Percentiles rank a stretch among this genome's conserved stretches.
phyloP scores from a whole-genome alignment of 345 rosid genomes.

The Erysimum cheiranthoides region DNA sequence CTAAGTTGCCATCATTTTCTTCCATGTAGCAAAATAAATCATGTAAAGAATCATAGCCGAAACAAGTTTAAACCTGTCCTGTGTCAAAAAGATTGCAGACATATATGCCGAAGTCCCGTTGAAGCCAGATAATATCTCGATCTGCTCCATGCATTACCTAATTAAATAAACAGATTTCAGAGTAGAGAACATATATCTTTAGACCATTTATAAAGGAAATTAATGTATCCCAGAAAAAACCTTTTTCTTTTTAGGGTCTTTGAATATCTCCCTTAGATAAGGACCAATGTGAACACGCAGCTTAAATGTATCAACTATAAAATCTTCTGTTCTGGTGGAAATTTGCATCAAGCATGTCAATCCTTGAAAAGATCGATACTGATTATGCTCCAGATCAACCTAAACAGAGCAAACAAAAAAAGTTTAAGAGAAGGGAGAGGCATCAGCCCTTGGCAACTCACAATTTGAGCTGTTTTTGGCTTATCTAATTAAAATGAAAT shows the following conservation, averaged over 20 bases:
- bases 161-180: constrained; percentile 45
- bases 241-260: constrained; percentile 92
- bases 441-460: constrained; percentile 24
- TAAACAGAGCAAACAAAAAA: constrained; percentile 44
- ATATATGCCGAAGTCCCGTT: constrained; percentile 96
- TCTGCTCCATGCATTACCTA: constrained; percentile 99
- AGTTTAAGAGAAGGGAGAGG: constrained; percentile 24
- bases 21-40: not conserved
- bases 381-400: constrained; percentile 99
- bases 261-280: constrained; percentile 88
- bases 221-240: constrained; percentile 48
- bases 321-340: constrained; percentile 95
- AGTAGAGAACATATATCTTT: constrained; percentile 33
- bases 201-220: constrained; percentile 4
- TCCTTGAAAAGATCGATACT: constrained; percentile 97
- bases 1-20: constrained; percentile 16
- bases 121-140: constrained; percentile 95
- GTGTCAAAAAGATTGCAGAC: constrained; percentile 97
- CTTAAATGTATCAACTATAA: constrained; percentile 83
- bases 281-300: constrained; percentile 89
- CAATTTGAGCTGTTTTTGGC: not conserved
- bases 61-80: constrained; percentile 76
- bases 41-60: not conserved
- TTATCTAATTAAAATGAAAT: not conserved
- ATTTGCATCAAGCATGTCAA: constrained; percentile 99